Base-by-base conservation (phyloP, 805 yeast genomes). In the Candida tammaniensis region DNA sequence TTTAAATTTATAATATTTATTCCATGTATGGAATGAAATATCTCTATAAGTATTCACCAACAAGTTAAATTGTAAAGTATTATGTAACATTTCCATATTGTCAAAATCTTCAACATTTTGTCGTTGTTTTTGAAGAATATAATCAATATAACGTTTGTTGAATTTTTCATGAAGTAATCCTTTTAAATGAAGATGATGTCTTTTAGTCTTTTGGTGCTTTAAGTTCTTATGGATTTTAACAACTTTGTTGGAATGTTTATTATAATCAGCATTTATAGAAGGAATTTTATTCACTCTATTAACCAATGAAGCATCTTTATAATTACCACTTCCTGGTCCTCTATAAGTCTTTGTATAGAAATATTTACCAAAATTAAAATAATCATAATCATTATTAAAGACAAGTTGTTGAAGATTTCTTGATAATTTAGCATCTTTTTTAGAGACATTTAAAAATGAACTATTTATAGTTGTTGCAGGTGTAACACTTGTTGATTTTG, bases 291-390 rank as follows among this genome's bases (percentile, higher is more conserved):
- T 67, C 40, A 67, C 61, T 27, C 60, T 51, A 40, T 61, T 65
- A 40, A 64, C 58, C 25, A 67, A 43, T 2, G 70, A 60, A 1
- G 68, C 70, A 44, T 67, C 73, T 41, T 67, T 67, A 43, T 63
- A 67, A 38, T 65, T 67, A 3, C 73, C 72, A 27, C 65, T 59
- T 2, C 73, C 73, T 2, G 71, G 72, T 1, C 73, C 73, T 29
- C 72, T 52, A 36, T 64, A 64, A 21, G 59, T 54, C 40, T 64
- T 64, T 15, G 59, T 54, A 40, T 65, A 67, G 43, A 54, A 66
- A 44, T 67, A 67, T 41, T 61, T 66, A 24, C 61, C 51, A 30
- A 55, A 53, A 36, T 57, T 57, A 41, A 50, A 49, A 16, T 54
- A 52, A 32, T 65, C 71, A 39, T 51, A 57, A 35, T 65, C 70